phyloP scores from a whole-genome alignment of 257 asterid species.

The Solanum tarijense region DNA sequence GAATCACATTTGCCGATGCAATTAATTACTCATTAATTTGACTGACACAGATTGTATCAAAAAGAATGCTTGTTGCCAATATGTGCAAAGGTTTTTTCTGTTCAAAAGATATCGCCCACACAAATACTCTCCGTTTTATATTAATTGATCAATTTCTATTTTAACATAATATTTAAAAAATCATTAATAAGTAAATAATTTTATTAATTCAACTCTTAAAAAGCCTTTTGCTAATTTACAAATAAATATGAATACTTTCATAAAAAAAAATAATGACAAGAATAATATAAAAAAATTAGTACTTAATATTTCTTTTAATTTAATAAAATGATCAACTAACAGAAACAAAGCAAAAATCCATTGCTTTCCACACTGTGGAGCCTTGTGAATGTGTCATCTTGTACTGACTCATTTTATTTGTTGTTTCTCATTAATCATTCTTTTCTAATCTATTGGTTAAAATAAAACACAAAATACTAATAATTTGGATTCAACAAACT shows the following conservation, averaged over 20 bases:
- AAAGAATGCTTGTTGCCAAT: neutral
- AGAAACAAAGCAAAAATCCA: neutral
- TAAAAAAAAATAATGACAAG: accelerated
- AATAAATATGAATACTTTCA: too few relatives aligned
- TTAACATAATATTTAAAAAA: too few relatives aligned
- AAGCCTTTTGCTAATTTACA: too few relatives aligned
- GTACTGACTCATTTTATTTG: neutral
- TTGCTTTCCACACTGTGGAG: neutral
- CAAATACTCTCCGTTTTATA: neutral
- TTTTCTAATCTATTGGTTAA: neutral
- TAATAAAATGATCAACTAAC: too few relatives aligned
- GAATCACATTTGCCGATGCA: neutral
- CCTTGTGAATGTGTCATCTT: neutral
- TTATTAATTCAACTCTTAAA: too few relatives aligned
- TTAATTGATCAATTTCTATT: too few relatives aligned
- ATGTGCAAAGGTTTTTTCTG: neutral
- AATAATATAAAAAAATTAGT: too few relatives aligned
- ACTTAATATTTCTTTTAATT: too few relatives aligned
- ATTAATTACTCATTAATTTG: neutral
- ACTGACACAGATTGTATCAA: neutral
- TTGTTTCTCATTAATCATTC: neutral
- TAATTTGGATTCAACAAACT: too few relatives aligned
- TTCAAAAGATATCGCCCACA: neutral
- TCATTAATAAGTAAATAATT: too few relatives aligned
- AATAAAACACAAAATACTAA: too few relatives aligned